Evolutionary conservation across 306 rosid species (phyloP).

Genomic region (Citrullus amarus): DNA sequence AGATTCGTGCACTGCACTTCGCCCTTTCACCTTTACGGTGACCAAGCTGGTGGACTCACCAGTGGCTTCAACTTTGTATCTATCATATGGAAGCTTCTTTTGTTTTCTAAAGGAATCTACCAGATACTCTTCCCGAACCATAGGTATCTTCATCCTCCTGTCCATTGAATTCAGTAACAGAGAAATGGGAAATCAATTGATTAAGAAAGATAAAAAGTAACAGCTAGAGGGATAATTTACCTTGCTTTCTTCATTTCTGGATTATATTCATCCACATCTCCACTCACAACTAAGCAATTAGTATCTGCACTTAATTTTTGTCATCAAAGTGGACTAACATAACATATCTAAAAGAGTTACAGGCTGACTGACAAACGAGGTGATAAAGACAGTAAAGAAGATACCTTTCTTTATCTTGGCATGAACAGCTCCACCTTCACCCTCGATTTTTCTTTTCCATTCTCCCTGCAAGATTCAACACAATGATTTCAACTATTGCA

Average conservation of each 20-base stretch:
- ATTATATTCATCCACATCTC: constrained; percentile 35
- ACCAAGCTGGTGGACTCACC: constrained; percentile 71
- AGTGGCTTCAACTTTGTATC: constrained; percentile 60
- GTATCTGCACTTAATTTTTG: constrained; percentile 50
- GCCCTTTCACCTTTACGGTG: constrained; percentile 91
- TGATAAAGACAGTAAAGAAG: constrained; percentile 2
- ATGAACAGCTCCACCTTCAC: constrained; percentile 53
- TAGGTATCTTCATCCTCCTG: constrained; percentile 85
- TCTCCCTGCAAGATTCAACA: constrained; percentile 43
- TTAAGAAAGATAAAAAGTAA: constrained; percentile 2
- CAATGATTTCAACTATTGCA: not conserved
- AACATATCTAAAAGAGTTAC: not conserved
- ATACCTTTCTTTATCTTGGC: constrained; percentile 79
- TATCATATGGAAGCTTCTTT: constrained; percentile 69
- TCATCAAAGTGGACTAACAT: not conserved
- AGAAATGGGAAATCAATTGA: not conserved
- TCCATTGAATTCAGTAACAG: constrained; percentile 16
- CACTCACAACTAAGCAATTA: constrained; percentile 74
- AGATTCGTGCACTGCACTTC: constrained; percentile 76
- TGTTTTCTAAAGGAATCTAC: constrained; percentile 61
- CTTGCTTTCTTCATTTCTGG: constrained; percentile 77
- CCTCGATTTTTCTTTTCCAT: constrained; percentile 62
- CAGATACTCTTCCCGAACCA: constrained; percentile 83
- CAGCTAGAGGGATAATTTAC: constrained; percentile 28
- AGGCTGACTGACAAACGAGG: not conserved